These are phyloP conservation scores for Solanum bulbocastanum DNA, from an alignment of 257 asterid genomes.

Conservation along the genomic window DNA sequence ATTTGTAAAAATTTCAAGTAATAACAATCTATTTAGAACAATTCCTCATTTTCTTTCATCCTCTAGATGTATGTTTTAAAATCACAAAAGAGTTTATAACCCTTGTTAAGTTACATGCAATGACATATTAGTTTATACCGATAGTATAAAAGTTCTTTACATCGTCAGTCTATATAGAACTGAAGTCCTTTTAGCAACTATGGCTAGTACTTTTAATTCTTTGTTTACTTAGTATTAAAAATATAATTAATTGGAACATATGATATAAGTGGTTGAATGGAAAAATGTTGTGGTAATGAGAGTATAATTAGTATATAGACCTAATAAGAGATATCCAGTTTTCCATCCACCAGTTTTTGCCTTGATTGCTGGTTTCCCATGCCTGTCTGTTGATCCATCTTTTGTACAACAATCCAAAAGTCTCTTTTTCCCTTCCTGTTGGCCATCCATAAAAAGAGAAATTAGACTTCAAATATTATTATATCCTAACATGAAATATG, in stretches of 20 bases:
- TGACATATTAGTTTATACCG: not conserved
- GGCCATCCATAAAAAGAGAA: not conserved
- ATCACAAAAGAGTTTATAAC: not conserved
- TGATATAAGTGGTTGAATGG: not conserved
- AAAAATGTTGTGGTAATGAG: not conserved
- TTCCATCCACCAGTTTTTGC: slow-evolving; percentile 77
- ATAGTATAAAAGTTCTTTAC: not conserved
- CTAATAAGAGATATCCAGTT: slow-evolving; percentile 56
- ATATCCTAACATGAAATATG: not conserved
- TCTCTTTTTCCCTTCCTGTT: slow-evolving; percentile 44
- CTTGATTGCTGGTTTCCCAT: slow-evolving; percentile 49
- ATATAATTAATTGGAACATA: not conserved
- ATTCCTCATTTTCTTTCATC: not conserved
- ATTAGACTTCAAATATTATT: not conserved
- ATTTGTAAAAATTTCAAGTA: not conserved
- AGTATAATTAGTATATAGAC: slow-evolving; percentile 9
- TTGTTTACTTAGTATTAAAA: not conserved
- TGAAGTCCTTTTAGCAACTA: not conserved
- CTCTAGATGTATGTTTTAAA: not conserved
- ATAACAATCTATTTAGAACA: not conserved
- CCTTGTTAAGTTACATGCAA: not conserved
- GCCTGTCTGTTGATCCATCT: slow-evolving; percentile 50
- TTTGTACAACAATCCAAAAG: slow-evolving; percentile 33
- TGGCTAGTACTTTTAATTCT: not conserved
- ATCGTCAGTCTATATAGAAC: not conserved